phyloP scores from a whole-genome alignment of 148 eudicot genomes.

The Arbutus unedo region DNA sequence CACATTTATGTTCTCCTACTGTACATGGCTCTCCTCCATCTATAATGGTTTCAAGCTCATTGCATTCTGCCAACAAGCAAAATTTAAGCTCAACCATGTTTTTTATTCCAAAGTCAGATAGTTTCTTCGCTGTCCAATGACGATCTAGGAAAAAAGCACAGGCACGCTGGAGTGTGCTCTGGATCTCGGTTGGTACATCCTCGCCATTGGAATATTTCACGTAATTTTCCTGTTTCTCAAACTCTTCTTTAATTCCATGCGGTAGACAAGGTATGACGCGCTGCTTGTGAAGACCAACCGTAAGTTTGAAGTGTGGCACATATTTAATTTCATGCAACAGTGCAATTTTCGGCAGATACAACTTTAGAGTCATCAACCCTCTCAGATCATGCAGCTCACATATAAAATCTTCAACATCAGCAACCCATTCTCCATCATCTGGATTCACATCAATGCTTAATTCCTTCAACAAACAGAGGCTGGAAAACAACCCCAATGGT shows the following conservation, averaged over 20 bases:
- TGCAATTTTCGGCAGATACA: neutral
- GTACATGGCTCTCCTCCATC: neutral
- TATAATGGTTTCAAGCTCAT: slow-evolving; percentile 3
- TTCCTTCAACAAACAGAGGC: neutral
- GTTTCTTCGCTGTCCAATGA: slow-evolving; percentile 9
- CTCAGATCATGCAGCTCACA: neutral
- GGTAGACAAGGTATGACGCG: slow-evolving; percentile 8
- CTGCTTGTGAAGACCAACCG: neutral
- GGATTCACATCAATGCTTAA: slow-evolving; percentile 17
- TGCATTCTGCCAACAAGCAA: slow-evolving; percentile 3
- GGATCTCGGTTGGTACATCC: neutral
- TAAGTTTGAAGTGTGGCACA: neutral
- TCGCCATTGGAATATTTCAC: slow-evolving; percentile 6
- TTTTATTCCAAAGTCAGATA: slow-evolving; percentile 3
- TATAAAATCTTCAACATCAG: neutral
- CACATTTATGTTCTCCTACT: neutral
- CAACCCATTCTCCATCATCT: slow-evolving; percentile 6
- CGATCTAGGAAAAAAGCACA: slow-evolving; percentile 17
- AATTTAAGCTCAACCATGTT: neutral
- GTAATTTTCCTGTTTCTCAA: neutral
- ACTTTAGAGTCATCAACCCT: neutral
- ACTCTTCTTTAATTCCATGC: slow-evolving; percentile 4
- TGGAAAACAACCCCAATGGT: neutral
- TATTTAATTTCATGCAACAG: neutral
- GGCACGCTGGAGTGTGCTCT: neutral